Conservation (phyloP, 495 filamentous ascomycete genomes). For the Penicillium egyptiacum region DNA sequence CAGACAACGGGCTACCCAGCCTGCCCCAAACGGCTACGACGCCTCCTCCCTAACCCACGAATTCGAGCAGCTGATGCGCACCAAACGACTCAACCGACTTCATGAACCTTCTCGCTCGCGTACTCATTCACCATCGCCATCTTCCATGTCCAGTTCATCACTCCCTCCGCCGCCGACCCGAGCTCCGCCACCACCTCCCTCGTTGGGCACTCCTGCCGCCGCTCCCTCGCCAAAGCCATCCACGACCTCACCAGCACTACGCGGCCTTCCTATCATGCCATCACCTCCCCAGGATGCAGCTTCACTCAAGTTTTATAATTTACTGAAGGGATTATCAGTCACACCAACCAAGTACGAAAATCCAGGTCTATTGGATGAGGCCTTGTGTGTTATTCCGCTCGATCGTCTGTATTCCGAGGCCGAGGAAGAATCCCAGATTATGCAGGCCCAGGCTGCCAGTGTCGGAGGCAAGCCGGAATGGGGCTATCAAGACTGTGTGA, state of each 20-base stretch:
- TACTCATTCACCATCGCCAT: constrained; percentile 53
- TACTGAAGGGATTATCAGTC: constrained; percentile 74
- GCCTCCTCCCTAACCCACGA: constrained; percentile 55
- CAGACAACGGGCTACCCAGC: constrained; percentile 34
- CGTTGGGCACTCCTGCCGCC: constrained; percentile 39
- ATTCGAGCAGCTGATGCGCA: constrained; percentile 77
- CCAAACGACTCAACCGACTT: constrained; percentile 75
- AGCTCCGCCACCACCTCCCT: constrained; percentile 40
- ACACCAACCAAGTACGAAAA: constrained; percentile 96
- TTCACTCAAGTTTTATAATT: constrained; percentile 80
- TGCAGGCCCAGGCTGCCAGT: constrained; percentile 82
- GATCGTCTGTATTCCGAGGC: constrained; percentile 91
- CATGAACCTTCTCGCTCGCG: constrained; percentile 56
- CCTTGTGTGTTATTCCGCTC: constrained; percentile 79
- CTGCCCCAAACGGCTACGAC: constrained; percentile 41
- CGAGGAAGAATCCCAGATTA: constrained; percentile 85
- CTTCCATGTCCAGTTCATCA: constrained; percentile 33
- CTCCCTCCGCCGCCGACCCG: constrained; percentile 46
- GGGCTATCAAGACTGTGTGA: constrained; percentile 98
- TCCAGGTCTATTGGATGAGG: constrained; percentile 92
- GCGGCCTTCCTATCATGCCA: constrained; percentile 78
- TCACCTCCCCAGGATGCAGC: constrained; percentile 70
- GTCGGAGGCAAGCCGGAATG: constrained; percentile 84
- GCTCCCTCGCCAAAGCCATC: constrained; percentile 49
- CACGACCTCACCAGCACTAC: constrained; percentile 49